Conservation (phyloP, 2,329 filamentous ascomycete species). For the Aureobasidium pullulans region DNA sequence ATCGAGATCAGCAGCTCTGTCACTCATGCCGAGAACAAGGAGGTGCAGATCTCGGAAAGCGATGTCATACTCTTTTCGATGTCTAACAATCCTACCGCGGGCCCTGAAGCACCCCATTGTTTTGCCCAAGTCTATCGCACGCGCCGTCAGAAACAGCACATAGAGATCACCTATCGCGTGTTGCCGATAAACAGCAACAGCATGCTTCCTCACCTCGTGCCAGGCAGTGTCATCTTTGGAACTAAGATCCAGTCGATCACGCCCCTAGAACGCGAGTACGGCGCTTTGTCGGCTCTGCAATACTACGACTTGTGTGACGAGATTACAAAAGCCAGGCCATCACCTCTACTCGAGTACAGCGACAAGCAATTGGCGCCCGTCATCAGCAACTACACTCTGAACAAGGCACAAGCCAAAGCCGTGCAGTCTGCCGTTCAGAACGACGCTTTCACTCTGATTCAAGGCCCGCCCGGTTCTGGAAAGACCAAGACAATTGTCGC, state of each 20-base stretch:
- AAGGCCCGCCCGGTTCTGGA: slow-evolving; percentile 90
- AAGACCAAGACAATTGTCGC: slow-evolving; percentile 98
- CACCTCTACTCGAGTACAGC: slow-evolving; percentile 74
- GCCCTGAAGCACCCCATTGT: slow-evolving; percentile 65
- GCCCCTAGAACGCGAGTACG: slow-evolving; percentile 91
- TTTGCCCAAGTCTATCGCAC: slow-evolving; percentile 76
- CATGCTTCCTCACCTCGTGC: slow-evolving; percentile 45
- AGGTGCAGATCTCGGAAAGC: slow-evolving; percentile 68
- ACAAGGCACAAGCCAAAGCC: slow-evolving; percentile 81
- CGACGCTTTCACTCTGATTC: slow-evolving; percentile 92
- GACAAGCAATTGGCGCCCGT: slow-evolving; percentile 63
- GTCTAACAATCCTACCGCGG: slow-evolving; percentile 60
- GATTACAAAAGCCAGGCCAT: slow-evolving; percentile 81
- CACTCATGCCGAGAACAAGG: slow-evolving; percentile 60
- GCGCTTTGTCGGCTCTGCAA: slow-evolving; percentile 78
- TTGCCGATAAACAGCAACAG: slow-evolving; percentile 42
- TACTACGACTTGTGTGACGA: slow-evolving; percentile 96
- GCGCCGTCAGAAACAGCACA: slow-evolving; percentile 68
- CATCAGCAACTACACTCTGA: slow-evolving; percentile 73
- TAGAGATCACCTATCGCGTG: slow-evolving; percentile 82
- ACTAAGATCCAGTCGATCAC: slow-evolving; percentile 88
- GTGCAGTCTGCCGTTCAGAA: slow-evolving; percentile 90
- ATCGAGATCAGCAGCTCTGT: slow-evolving; percentile 85
- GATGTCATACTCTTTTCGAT: slow-evolving; percentile 84
- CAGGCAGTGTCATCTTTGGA: slow-evolving; percentile 62